Conservation (phyloP, 1,284 basidiomycete genomes). For the Sanghuangporus baumii region DNA sequence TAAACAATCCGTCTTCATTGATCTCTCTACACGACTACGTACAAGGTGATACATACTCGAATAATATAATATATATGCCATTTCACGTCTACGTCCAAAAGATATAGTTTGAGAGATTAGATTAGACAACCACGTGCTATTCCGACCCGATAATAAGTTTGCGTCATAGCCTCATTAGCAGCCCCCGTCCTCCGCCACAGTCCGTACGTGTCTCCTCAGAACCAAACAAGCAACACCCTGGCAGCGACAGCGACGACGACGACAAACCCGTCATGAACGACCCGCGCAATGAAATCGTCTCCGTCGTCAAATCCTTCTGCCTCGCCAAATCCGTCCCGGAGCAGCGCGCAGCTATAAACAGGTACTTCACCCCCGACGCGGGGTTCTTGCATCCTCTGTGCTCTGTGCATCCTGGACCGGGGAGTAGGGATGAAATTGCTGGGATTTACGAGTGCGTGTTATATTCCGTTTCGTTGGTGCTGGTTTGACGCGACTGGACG, state of each 20-base stretch:
- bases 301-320: conserved; percentile 39
- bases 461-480: not conserved
- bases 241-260: not conserved
- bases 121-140: no score
- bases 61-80: not conserved
- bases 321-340: conserved; percentile 41
- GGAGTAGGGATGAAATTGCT: conserved; percentile 44
- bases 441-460: conserved; percentile 45
- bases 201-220: no score
- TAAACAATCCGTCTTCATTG: not conserved
- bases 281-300: conserved; percentile 43
- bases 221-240: no score
- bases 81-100: not conserved
- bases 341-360: conserved; percentile 41
- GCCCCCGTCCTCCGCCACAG: no score
- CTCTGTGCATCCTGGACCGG: conserved; percentile 36
- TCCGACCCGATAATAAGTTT: no score
- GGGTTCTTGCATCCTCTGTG: conserved; percentile 52
- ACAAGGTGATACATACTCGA: no score
- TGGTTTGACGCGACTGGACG: no score
- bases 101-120: no score
- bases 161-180: no score
- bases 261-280: conserved; percentile 39
- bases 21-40: not conserved
- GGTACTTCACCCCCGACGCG: conserved; percentile 45